phyloP scores from a whole-genome alignment of 805 yeast species.

The Starmerella geochares region DNA sequence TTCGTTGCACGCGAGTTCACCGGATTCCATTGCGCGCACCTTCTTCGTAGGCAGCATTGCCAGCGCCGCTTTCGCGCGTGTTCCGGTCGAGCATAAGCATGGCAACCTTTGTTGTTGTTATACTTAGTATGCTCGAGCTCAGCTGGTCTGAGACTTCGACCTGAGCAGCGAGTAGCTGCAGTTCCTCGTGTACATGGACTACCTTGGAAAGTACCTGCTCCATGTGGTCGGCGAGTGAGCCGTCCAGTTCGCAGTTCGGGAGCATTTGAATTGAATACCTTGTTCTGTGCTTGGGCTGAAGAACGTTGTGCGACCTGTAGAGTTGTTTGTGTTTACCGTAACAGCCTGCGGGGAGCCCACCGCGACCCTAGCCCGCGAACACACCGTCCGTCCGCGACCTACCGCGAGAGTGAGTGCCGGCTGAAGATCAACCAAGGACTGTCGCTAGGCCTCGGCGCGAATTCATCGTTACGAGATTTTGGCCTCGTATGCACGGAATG shows the following conservation, averaged over 20 bases:
- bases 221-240: background rate
- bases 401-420: too few relatives aligned
- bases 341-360: background rate
- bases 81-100: conserved; percentile 1
- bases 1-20: too few relatives aligned
- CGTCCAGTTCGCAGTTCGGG: background rate
- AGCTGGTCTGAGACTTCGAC: background rate
- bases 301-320: background rate
- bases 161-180: background rate
- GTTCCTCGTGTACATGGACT: background rate
- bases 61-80: background rate
- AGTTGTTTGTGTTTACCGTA: background rate
- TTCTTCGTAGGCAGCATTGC: too few relatives aligned
- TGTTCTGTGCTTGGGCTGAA: background rate
- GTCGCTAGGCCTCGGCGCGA: too few relatives aligned
- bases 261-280: background rate
- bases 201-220: background rate
- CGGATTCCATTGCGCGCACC: too few relatives aligned
- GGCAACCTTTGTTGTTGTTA: conserved; percentile 5
- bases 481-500: too few relatives aligned
- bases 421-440: too few relatives aligned
- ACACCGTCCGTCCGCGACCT: too few relatives aligned
- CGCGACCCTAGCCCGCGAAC: background rate
- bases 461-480: too few relatives aligned
- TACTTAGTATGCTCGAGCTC: conserved; percentile 1